Conservation (phyloP, 2,329 filamentous ascomycete species). For the Graphium sp. region DNA sequence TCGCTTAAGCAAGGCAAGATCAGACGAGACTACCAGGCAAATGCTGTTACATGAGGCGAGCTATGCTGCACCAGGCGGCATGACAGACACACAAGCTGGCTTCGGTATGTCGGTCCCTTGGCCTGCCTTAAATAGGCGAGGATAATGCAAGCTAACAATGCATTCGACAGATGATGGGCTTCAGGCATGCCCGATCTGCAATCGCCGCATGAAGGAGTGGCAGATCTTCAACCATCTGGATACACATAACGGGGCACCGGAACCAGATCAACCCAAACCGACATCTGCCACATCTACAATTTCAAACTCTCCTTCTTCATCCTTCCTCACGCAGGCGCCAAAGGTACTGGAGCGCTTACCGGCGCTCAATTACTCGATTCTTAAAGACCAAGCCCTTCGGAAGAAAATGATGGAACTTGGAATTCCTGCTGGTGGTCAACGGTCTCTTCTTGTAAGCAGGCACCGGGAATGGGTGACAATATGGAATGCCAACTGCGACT, state of each 20-base stretch:
- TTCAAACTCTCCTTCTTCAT: slow-evolving; percentile 8
- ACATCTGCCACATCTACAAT: slow-evolving; percentile 1
- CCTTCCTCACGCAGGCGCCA: slow-evolving; percentile 11
- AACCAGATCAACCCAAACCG: slow-evolving; percentile 3
- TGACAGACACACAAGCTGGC: too few relatives aligned
- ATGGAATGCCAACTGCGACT: slow-evolving; percentile 95
- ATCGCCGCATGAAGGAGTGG: slow-evolving; percentile 59
- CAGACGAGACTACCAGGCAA: slow-evolving; percentile 16
- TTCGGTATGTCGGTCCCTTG: too few relatives aligned
- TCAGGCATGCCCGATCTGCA: slow-evolving; percentile 66
- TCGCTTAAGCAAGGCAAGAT: slow-evolving; percentile 24
- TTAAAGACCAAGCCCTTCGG: slow-evolving; percentile 63
- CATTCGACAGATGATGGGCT: slow-evolving; percentile 10
- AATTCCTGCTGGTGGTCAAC: slow-evolving; percentile 53
- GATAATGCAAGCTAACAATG: too few relatives aligned
- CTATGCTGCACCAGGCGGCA: too few relatives aligned
- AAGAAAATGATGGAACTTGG: slow-evolving; percentile 74
- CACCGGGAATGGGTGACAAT: slow-evolving; percentile 91
- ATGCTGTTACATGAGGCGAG: slow-evolving; percentile 4
- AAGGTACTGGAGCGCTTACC: slow-evolving; percentile 48
- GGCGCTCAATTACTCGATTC: slow-evolving; percentile 67
- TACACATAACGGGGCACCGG: slow-evolving; percentile 28
- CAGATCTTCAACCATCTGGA: slow-evolving; percentile 72
- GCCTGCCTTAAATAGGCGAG: too few relatives aligned
- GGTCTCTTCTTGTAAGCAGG: slow-evolving; percentile 55